Evolutionary conservation across 2,329 filamentous ascomycete genomes (phyloP).

Genomic region (Pezicula radicicola): DNA sequence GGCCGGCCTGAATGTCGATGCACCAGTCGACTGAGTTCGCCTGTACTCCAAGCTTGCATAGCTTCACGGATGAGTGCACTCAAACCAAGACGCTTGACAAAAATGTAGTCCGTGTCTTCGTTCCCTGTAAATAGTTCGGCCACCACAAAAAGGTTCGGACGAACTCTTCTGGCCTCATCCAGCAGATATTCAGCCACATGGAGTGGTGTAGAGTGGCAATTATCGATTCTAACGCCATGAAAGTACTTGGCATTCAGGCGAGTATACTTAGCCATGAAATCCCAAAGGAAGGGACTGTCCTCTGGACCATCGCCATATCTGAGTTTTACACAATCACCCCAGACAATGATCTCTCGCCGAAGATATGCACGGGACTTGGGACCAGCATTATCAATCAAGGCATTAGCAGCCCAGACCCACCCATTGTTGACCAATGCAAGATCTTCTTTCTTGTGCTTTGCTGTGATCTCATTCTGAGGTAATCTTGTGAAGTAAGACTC

Average conservation of each 20-base stretch:
- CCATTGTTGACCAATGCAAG: conserved; percentile 91
- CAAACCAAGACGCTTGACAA: conserved; percentile 88
- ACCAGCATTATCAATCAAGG: conserved; percentile 89
- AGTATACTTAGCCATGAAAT: conserved; percentile 93
- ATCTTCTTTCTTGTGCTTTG: conserved; percentile 71
- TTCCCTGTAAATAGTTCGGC: conserved; percentile 95
- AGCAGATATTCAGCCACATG: conserved; percentile 93
- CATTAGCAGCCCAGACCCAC: conserved; percentile 98
- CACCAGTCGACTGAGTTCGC: conserved; percentile 86
- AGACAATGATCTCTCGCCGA: conserved; percentile 93
- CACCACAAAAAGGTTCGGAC: conserved; percentile 86
- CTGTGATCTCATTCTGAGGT: conserved; percentile 73
- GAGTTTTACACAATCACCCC: conserved; percentile 97
- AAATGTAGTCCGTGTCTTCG: conserved; percentile 93
- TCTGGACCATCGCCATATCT: conserved; percentile 78
- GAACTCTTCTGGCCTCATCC: conserved; percentile 84
- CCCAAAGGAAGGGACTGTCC: conserved; percentile 92
- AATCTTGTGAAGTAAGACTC: conserved; percentile 95
- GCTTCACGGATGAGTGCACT: conserved; percentile 92
- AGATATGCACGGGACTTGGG: conserved; percentile 88
- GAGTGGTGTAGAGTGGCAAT: conserved; percentile 93
- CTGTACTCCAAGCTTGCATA: conserved; percentile 97
- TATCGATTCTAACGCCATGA: conserved; percentile 93
- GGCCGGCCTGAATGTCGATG: conserved; percentile 91
- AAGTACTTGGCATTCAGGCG: conserved; percentile 93